Conservation (phyloP, 2,329 filamentous ascomycete genomes). For the Macrophomina phaseolina region DNA sequence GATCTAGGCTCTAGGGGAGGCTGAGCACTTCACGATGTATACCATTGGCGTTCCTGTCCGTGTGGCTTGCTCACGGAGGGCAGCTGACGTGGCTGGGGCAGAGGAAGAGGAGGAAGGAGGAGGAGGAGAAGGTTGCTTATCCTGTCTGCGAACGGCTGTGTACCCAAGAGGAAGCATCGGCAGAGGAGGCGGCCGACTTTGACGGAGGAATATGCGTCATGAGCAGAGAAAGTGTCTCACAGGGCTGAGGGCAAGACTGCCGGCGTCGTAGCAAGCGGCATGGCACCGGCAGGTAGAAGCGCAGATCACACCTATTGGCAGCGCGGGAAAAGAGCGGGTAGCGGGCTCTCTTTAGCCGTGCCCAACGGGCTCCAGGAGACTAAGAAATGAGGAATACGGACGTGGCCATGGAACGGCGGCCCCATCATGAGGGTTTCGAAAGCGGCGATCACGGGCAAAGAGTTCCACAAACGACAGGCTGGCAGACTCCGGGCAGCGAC, state of each 20-base stretch:
- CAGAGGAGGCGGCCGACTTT: background rate
- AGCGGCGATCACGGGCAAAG: background rate
- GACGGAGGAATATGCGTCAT: background rate
- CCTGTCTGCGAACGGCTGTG: background rate
- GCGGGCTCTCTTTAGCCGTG: background rate
- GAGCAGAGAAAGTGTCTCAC: slow-evolving; percentile 3
- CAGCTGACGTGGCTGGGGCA: slow-evolving; percentile 13
- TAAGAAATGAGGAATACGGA: slow-evolving; percentile 13
- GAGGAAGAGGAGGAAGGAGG: background rate
- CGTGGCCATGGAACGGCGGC: slow-evolving; percentile 1
- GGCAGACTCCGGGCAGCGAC: background rate
- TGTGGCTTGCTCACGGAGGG: slow-evolving; percentile 6
- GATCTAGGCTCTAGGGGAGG: background rate
- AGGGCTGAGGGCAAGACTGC: slow-evolving; percentile 18
- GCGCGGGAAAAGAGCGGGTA: background rate
- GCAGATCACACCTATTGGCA: slow-evolving; percentile 6
- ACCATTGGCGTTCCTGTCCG: background rate
- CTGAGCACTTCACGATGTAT: background rate
- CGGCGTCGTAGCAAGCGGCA: slow-evolving; percentile 20
- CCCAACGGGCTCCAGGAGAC: background rate
- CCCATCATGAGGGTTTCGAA: background rate
- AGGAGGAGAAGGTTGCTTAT: background rate
- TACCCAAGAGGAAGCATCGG: background rate
- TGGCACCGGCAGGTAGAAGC: slow-evolving; percentile 4
- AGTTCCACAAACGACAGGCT: background rate